A percentile compares a stretch with the other conserved stretches of the same genome.
These are phyloP conservation scores for Lachnellula occidentalis DNA, from an alignment of 2,329 filamentous ascomycete genomes.

Conservation along the genomic window DNA sequence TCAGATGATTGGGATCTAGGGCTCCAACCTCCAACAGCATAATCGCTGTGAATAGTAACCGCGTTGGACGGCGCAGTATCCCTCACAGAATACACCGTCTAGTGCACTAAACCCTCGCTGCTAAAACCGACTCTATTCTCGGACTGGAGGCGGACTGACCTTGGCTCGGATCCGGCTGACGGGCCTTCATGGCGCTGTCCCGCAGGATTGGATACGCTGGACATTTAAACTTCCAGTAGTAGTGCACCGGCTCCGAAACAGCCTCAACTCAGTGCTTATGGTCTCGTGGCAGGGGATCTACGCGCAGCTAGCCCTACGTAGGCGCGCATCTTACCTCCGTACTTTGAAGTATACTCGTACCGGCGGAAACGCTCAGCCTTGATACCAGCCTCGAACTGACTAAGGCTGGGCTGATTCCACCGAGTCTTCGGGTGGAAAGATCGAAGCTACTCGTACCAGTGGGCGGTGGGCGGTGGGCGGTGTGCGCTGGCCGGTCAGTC, in stretches of 20 bases:
- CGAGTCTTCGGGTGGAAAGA: background rate
- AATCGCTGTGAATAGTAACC: too few relatives aligned
- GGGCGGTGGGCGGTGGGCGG: too few relatives aligned
- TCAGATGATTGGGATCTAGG: too few relatives aligned
- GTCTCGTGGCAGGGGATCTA: background rate
- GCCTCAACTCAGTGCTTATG: background rate
- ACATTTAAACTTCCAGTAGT: background rate
- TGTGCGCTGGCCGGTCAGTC: background rate
- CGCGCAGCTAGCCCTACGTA: background rate
- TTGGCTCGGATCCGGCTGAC: background rate
- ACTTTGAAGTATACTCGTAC: too few relatives aligned
- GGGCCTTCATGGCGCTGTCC: background rate
- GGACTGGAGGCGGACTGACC: conserved; percentile 3
- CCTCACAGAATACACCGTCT: background rate
- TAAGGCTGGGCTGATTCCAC: background rate
- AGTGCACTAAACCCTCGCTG: background rate
- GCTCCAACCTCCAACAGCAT: too few relatives aligned
- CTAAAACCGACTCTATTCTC: conserved; percentile 14
- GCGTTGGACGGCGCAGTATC: too few relatives aligned
- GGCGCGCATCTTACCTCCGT: background rate
- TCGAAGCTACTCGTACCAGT: too few relatives aligned
- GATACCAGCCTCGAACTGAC: conserved; percentile 1
- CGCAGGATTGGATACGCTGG: background rate
- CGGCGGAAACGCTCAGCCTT: conserved; percentile 2
- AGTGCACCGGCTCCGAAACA: background rate